Evolutionary conservation across 2,329 filamentous ascomycete species (phyloP).

Genomic region (Geosmithia morbida): DNA sequence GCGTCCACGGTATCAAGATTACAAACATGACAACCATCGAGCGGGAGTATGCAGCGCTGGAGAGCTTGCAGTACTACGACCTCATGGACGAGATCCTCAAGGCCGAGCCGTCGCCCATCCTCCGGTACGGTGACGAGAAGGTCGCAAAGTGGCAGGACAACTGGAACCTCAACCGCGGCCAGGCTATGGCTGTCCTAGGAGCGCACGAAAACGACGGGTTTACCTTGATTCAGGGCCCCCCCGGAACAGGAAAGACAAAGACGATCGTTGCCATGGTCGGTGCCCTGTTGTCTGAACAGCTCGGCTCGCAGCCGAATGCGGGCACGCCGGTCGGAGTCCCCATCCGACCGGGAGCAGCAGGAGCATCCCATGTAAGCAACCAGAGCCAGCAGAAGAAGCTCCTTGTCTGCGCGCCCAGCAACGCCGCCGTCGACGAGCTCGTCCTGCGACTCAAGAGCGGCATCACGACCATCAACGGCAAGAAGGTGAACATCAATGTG

Average conservation of each 20-base stretch:
- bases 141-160: conserved; percentile 55
- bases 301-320: conserved; percentile 14
- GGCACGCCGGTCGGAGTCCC: conserved; percentile 16
- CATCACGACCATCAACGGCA: conserved; percentile 62
- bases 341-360: conserved; percentile 11
- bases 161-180: conserved; percentile 76
- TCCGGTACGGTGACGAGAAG: conserved; percentile 64
- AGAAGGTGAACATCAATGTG: conserved; percentile 65
- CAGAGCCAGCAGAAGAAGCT: conserved; percentile 55
- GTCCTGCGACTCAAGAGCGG: conserved; percentile 86
- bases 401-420: conserved; percentile 94
- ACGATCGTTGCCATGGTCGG: conserved; percentile 96
- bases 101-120: conserved; percentile 78
- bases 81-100: conserved; percentile 83
- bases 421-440: conserved; percentile 91
- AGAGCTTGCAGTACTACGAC: conserved; percentile 89
- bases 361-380: conserved; percentile 6
- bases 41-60: conserved; percentile 83
- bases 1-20: conserved; percentile 65
- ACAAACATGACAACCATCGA: conserved; percentile 91
- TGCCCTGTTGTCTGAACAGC: conserved; percentile 40
- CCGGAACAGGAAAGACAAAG: conserved; percentile 95
- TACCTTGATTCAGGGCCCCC: conserved; percentile 88
- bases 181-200: conserved; percentile 82
- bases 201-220: conserved; percentile 94